Percentiles rank a stretch among this genome's conserved stretches.
These are phyloP conservation scores for Fusarium sp. DNA, from an alignment of 2,329 filamentous ascomycete genomes.

Conservation along the genomic window DNA sequence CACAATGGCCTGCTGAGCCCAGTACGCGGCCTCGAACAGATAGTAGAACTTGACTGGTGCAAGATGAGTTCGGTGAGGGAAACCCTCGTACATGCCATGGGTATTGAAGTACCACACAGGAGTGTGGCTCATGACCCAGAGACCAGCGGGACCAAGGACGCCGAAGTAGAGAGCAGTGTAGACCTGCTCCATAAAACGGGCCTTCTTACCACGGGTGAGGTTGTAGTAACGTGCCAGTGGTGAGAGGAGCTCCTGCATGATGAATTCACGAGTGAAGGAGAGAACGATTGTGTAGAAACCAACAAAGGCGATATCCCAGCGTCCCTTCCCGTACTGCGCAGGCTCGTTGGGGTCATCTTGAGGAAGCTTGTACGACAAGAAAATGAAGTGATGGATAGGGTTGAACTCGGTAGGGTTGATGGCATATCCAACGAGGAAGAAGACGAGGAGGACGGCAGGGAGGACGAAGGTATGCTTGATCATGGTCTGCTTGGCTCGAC, in stretches of 20 bases:
- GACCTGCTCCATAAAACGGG: conserved; percentile 94
- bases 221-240: conserved; percentile 77
- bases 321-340: conserved; percentile 87
- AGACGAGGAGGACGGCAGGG: conserved; percentile 73
- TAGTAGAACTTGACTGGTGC: conserved; percentile 94
- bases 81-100: conserved; percentile 86
- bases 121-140: conserved; percentile 92
- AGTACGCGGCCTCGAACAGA: conserved; percentile 92
- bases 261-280: conserved; percentile 92
- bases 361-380: conserved; percentile 85
- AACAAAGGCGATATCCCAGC: conserved; percentile 86
- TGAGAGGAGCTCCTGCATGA: conserved; percentile 89
- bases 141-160: conserved; percentile 80
- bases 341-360: conserved; percentile 53
- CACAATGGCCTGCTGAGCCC: conserved; percentile 93
- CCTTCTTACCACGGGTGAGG: conserved; percentile 81
- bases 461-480: conserved; percentile 69
- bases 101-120: conserved; percentile 97
- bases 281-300: conserved; percentile 89
- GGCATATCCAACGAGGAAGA: conserved; percentile 75
- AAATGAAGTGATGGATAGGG: conserved; percentile 81
- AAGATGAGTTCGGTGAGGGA: conserved; percentile 84
- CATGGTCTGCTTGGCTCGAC: conserved; percentile 62
- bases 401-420: conserved; percentile 82
- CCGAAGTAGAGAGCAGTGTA: conserved; percentile 94